phyloP scores from a whole-genome alignment of 2,329 filamentous ascomycete species.

The Aspergillus sp. region DNA sequence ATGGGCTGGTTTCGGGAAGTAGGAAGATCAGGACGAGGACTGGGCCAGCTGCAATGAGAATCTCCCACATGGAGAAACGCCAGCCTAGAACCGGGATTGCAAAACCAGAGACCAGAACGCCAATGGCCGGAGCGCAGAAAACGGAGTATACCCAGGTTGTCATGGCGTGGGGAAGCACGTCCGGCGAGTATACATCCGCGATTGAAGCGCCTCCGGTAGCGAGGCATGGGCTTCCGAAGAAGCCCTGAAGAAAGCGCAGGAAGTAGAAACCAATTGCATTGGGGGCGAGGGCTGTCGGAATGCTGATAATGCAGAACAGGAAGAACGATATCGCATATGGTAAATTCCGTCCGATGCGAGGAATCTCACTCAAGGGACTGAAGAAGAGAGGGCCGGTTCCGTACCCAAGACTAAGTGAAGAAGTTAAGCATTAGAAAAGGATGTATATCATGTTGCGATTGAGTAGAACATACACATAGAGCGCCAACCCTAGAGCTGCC shows the following conservation, averaged over 20 bases:
- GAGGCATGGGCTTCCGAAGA: constrained; percentile 65
- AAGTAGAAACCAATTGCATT: constrained; percentile 66
- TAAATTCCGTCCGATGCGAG: constrained; percentile 63
- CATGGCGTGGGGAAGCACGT: constrained; percentile 59
- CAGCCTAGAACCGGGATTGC: constrained; percentile 47
- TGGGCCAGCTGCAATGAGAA: constrained; percentile 38
- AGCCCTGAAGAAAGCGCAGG: constrained; percentile 62
- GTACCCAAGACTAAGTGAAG: constrained; percentile 29
- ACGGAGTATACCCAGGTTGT: not conserved
- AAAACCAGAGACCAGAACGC: constrained; percentile 62
- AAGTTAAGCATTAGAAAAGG: constrained; percentile 6
- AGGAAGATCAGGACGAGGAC: constrained; percentile 59
- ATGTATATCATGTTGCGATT: not conserved
- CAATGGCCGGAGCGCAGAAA: constrained; percentile 55
- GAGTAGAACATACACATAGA: constrained; percentile 24
- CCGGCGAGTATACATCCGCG: constrained; percentile 51
- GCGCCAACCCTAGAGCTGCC: constrained; percentile 29
- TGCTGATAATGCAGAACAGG: constrained; percentile 64
- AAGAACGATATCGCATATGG: constrained; percentile 67
- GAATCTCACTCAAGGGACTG: constrained; percentile 66
- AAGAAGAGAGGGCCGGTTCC: constrained; percentile 66
- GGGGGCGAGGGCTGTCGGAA: constrained; percentile 63
- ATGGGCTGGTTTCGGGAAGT: constrained; percentile 62
- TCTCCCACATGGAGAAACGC: constrained; percentile 23
- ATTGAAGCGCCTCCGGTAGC: constrained; percentile 54